A percentile compares a stretch with the other conserved stretches of the same genome.
phyloP scores from a whole-genome alignment of 2,329 filamentous ascomycete species.

The Graphilbum fragrans region DNA sequence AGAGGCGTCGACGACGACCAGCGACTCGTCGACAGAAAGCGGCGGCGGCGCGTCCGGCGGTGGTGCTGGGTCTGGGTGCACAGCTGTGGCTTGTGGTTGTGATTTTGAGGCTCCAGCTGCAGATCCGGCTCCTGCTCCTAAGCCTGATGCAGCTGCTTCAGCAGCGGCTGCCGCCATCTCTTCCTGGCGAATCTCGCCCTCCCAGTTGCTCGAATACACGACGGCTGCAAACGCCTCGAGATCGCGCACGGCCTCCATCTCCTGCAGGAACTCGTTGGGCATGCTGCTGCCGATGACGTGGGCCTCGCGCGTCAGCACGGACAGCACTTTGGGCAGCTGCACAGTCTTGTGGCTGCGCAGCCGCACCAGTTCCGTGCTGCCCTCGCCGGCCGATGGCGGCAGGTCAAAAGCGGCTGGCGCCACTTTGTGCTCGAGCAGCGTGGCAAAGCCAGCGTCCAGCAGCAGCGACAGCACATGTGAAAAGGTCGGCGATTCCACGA shows the following conservation, averaged over 20 bases:
- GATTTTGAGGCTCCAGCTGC: not conserved
- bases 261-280: conserved; percentile 57
- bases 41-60: no score
- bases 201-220: conserved; percentile 78
- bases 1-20: conserved; percentile 37
- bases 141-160: conserved; percentile 9
- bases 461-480: conserved; percentile 74
- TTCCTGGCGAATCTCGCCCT: conserved; percentile 47
- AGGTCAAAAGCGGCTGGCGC: conserved; percentile 66
- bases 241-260: conserved; percentile 65
- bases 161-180: conserved; percentile 25
- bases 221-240: conserved; percentile 77
- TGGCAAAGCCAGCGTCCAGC: conserved; percentile 77
- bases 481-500: conserved; percentile 90
- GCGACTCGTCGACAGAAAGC: conserved; percentile 31
- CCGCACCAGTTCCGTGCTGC: conserved; percentile 37
- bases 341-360: conserved; percentile 46
- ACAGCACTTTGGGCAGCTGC: conserved; percentile 76
- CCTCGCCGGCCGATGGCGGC: conserved; percentile 17
- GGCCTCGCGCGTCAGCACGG: conserved; percentile 81
- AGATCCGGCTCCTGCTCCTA: conserved; percentile 11
- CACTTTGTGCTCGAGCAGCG: conserved; percentile 72
- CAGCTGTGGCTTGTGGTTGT: not conserved
- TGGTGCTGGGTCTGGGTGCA: not conserved
- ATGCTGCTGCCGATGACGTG: conserved; percentile 75